These are phyloP conservation scores for Trichosporon coremiiforme DNA, from an alignment of 1,284 basidiomycete genomes.

Conservation along the genomic window DNA sequence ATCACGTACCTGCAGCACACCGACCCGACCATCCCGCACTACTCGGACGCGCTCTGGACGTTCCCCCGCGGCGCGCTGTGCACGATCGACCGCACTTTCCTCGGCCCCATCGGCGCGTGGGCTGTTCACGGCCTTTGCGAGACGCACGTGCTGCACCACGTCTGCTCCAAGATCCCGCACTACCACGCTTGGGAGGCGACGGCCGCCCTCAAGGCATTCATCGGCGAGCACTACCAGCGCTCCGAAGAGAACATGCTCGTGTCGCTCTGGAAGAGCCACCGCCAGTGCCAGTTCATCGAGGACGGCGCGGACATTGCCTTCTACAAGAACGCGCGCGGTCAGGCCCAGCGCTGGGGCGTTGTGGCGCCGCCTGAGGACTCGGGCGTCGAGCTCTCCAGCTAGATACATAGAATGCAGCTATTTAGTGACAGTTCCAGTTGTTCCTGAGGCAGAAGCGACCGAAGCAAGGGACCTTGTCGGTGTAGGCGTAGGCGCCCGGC, in stretches of 20 bases:
- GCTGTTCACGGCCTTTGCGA: slow-evolving; percentile 82
- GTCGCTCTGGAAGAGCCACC: slow-evolving; percentile 60
- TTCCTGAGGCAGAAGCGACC: background rate
- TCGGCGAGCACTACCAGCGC: slow-evolving; percentile 63
- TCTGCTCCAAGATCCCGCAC: slow-evolving; percentile 91
- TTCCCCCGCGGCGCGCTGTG: slow-evolving; percentile 95
- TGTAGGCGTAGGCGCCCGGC: no score
- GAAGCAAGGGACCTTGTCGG: background rate
- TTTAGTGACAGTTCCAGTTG: background rate
- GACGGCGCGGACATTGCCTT: slow-evolving; percentile 87
- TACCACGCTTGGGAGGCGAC: slow-evolving; percentile 83
- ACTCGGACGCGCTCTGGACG: slow-evolving; percentile 84
- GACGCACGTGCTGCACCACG: slow-evolving; percentile 89
- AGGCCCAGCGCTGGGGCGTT: slow-evolving; percentile 70
- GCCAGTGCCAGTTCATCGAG: slow-evolving; percentile 71
- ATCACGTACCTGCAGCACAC: slow-evolving; percentile 98
- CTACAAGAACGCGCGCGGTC: slow-evolving; percentile 82
- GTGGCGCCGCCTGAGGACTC: slow-evolving; percentile 69
- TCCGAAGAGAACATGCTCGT: slow-evolving; percentile 61
- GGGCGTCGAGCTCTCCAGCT: slow-evolving; percentile 65
- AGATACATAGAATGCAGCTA: background rate
- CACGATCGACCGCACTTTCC: slow-evolving; percentile 84
- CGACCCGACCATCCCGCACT: slow-evolving; percentile 83
- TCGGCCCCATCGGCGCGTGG: slow-evolving; percentile 76
- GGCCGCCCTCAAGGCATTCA: slow-evolving; percentile 77